A percentile compares a stretch with the other conserved stretches of the same genome.
phyloP scores from a whole-genome alignment of 1,284 basidiomycete species.

The Cryptococcus sp. region DNA sequence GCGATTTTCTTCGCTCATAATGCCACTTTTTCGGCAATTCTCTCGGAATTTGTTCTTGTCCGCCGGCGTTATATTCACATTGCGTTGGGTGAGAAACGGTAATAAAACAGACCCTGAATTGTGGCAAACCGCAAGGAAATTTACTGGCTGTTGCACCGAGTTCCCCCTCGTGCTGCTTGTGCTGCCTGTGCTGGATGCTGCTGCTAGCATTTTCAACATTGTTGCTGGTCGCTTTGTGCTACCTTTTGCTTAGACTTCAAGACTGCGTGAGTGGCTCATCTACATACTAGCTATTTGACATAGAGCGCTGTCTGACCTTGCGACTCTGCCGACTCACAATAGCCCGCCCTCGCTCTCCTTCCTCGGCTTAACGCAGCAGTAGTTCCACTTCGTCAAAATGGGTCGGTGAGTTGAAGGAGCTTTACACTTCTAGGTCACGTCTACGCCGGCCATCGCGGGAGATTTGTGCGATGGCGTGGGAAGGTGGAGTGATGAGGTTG shows the following conservation, averaged over 20 bases:
- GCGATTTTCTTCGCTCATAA: slow-evolving; percentile 4
- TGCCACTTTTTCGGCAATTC: slow-evolving; percentile 8
- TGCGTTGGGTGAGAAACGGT: too few species aligned
- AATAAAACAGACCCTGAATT: not conserved
- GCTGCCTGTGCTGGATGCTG: not conserved
- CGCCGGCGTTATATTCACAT: not conserved
- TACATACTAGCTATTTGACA: not conserved
- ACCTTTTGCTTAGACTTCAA: slow-evolving; percentile 17
- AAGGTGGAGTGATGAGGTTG: too few species aligned
- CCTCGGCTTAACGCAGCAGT: slow-evolving; percentile 12
- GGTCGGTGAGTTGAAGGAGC: slow-evolving; percentile 35
- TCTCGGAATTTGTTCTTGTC: not conserved
- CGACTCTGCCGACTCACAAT: not conserved
- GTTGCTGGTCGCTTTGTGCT: not conserved
- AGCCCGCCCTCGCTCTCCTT: slow-evolving; percentile 11
- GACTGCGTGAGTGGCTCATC: not conserved
- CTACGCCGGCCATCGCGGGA: too few species aligned
- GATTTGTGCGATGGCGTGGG: too few species aligned
- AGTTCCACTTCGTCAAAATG: slow-evolving; percentile 32
- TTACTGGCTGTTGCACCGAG: not conserved
- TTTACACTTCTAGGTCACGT: too few species aligned
- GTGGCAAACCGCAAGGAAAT: slow-evolving; percentile 9
- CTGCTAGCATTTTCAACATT: not conserved
- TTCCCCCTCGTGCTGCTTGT: not conserved
- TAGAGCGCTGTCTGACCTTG: not conserved